Percentiles rank a stretch among this genome's conserved stretches.
Evolutionary conservation across 2,329 filamentous ascomycete genomes (phyloP).

Genomic region (Pseudonectria buxi): DNA sequence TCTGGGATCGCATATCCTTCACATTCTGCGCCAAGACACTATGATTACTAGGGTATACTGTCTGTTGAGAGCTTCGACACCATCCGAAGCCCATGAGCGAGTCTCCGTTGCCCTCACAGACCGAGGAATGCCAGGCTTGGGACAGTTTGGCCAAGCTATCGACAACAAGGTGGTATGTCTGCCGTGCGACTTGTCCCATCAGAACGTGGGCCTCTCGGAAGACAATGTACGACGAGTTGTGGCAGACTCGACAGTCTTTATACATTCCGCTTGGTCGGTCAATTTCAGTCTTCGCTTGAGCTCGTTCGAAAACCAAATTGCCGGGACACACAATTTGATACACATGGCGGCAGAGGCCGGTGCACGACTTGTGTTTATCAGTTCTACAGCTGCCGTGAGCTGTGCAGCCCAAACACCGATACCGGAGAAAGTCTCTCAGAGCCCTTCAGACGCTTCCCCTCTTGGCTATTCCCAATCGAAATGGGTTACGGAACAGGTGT

Average conservation of each 20-base stretch:
- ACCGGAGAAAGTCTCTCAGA: slow-evolving; percentile 21
- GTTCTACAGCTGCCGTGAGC: slow-evolving; percentile 39
- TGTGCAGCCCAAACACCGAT: slow-evolving; percentile 25
- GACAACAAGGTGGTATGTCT: slow-evolving; percentile 11
- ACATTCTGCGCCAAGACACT: slow-evolving; percentile 8
- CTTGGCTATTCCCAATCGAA: slow-evolving; percentile 40
- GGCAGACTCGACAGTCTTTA: slow-evolving; percentile 18
- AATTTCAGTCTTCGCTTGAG: slow-evolving; percentile 47
- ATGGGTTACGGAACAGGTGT: slow-evolving; percentile 33
- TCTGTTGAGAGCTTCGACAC: slow-evolving; percentile 35
- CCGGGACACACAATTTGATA: slow-evolving; percentile 38
- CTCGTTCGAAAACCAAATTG: slow-evolving; percentile 45
- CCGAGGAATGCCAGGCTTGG: slow-evolving; percentile 3
- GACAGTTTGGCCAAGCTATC: neutral
- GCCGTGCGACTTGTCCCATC: slow-evolving; percentile 5
- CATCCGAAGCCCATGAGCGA: slow-evolving; percentile 3
- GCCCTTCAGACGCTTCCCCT: slow-evolving; percentile 21
- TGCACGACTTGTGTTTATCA: slow-evolving; percentile 41
- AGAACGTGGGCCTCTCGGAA: slow-evolving; percentile 4
- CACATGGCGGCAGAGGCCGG: slow-evolving; percentile 21
- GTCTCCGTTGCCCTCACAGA: slow-evolving; percentile 8
- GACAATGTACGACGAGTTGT: neutral
- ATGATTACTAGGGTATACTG: slow-evolving; percentile 11
- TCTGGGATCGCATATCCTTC: slow-evolving; percentile 50
- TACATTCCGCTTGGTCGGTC: slow-evolving; percentile 49